Percentiles rank a stretch among this genome's conserved stretches.
Evolutionary conservation across 805 yeast genomes (phyloP).

Genomic region (Kuraishia hungarica): DNA sequence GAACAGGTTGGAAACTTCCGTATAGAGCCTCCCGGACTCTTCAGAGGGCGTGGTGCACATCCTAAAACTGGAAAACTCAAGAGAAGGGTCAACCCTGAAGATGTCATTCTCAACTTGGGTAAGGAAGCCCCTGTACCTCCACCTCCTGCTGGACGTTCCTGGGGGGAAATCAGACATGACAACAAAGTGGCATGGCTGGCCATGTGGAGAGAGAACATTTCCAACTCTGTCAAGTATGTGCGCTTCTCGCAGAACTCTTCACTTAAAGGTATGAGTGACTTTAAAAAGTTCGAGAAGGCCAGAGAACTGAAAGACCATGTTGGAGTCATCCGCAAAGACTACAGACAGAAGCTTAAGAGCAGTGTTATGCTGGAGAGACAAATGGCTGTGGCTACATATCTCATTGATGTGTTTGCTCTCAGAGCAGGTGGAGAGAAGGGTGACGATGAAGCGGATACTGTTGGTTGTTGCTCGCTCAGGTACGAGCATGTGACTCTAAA

Average conservation of each 20-base stretch:
- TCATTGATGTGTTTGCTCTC: conserved; percentile 86
- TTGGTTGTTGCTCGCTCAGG: conserved; percentile 92
- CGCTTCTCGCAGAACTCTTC: conserved; percentile 86
- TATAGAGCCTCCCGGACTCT: conserved; percentile 93
- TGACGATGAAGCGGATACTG: conserved; percentile 97
- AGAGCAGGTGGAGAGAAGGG: conserved; percentile 98
- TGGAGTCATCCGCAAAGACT: conserved; percentile 66
- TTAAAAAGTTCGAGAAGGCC: conserved; percentile 89
- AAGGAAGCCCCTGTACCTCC: conserved; percentile 63
- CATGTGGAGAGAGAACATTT: conserved; percentile 92
- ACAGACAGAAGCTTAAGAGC: conserved; percentile 59
- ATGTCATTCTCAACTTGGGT: conserved; percentile 76
- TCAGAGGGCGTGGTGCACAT: conserved; percentile 95
- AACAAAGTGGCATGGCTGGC: conserved; percentile 93
- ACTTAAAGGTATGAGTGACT: conserved; percentile 85
- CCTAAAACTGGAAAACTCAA: conserved; percentile 92
- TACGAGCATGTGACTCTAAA: conserved; percentile 80
- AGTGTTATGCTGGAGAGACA: conserved; percentile 80
- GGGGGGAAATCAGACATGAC: conserved; percentile 90
- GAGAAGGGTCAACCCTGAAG: conserved; percentile 82
- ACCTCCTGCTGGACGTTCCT: conserved; percentile 79
- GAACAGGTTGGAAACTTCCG: conserved; percentile 92
- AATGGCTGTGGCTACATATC: conserved; percentile 87
- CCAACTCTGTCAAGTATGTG: conserved; percentile 78
- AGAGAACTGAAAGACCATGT: conserved; percentile 72